Evolutionary conservation across 2,329 filamentous ascomycete species (phyloP).

Genomic region (Botryotinia convoluta): DNA sequence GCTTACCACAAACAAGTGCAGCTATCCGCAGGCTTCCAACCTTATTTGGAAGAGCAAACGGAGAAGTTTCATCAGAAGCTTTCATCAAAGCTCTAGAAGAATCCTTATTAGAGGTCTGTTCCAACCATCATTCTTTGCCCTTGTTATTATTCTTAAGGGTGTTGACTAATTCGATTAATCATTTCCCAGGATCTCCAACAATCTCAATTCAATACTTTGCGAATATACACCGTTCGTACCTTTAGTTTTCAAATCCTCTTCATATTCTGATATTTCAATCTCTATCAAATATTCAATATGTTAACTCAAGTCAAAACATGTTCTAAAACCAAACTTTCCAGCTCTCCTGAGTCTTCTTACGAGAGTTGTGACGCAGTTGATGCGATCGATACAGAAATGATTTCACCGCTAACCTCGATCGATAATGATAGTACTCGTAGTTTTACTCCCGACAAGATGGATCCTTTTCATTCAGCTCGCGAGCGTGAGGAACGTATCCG

Average conservation of each 20-base stretch:
- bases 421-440: slow-evolving; percentile 21
- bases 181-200: not conserved
- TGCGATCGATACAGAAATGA: slow-evolving; percentile 29
- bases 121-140: slow-evolving; percentile 7
- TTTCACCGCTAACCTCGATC: slow-evolving; percentile 27
- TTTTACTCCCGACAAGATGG: slow-evolving; percentile 22
- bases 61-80: slow-evolving; percentile 18
- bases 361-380: slow-evolving; percentile 19
- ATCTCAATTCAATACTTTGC: not conserved
- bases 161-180: slow-evolving; percentile 11
- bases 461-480: slow-evolving; percentile 22
- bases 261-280: not conserved
- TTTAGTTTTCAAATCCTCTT: slow-evolving; percentile 13
- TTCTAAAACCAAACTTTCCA: slow-evolving; percentile 11
- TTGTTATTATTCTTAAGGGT: slow-evolving; percentile 7
- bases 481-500: slow-evolving; percentile 18
- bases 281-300: slow-evolving; percentile 8
- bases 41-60: slow-evolving; percentile 33
- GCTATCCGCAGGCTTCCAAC: slow-evolving; percentile 23
- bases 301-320: slow-evolving; percentile 10
- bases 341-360: slow-evolving; percentile 9
- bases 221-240: slow-evolving; percentile 21
- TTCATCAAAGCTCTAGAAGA: slow-evolving; percentile 19
- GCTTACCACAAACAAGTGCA: slow-evolving; percentile 28
- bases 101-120: slow-evolving; percentile 10